phyloP scores from a whole-genome alignment of 306 rosid genomes.

The Vachellia pachyceras region DNA sequence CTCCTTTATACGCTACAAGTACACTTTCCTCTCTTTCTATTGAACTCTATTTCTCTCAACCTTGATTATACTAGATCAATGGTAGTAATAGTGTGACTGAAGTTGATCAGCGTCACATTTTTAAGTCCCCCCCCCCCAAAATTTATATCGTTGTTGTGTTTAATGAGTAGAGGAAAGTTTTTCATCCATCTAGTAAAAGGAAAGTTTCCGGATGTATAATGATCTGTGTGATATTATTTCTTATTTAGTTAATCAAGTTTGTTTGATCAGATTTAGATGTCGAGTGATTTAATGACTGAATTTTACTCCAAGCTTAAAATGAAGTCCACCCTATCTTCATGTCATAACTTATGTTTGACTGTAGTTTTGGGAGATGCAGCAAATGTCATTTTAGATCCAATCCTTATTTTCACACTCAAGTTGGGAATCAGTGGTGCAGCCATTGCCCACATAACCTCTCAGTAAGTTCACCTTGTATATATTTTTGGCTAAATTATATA shows the following conservation, averaged over 20 bases:
- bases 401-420: slow-evolving; percentile 62
- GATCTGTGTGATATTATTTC: no score
- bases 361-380: slow-evolving; percentile 65
- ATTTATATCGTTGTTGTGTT: not conserved
- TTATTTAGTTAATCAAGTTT: not conserved
- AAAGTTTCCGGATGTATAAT: not conserved
- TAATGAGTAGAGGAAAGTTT: not conserved
- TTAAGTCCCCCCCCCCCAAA: not conserved
- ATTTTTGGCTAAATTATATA: not conserved
- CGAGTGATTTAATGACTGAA: not conserved
- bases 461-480: slow-evolving; percentile 52
- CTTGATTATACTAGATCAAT: not conserved
- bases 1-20: slow-evolving; percentile 88
- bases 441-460: slow-evolving; percentile 84
- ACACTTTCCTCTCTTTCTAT: no score
- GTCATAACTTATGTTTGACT: slow-evolving; percentile 34
- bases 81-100: not conserved
- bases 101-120: not conserved
- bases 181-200: not conserved
- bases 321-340: not conserved
- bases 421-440: slow-evolving; percentile 87
- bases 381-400: slow-evolving; percentile 71
- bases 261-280: not conserved
- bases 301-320: not conserved
- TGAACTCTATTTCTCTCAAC: slow-evolving; percentile 7